Conservation (phyloP, 257 asterid genomes). For the Salvia splendens region DNA sequence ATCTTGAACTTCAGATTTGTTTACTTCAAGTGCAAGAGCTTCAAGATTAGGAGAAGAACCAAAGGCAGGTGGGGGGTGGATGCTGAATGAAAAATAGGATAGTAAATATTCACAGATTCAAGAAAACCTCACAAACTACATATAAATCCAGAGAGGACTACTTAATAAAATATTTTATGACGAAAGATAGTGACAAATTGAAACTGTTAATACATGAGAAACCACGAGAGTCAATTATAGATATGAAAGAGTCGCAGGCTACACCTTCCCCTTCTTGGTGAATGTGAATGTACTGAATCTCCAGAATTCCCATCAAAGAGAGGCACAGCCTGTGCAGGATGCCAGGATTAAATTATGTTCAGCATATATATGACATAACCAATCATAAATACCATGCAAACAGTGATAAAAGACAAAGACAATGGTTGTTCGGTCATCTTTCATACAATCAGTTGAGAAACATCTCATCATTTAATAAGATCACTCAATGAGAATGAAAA, state of each 20-base stretch:
- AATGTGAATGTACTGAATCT: constrained; percentile 52
- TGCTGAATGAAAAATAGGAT: constrained; percentile 47
- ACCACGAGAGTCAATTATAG: constrained; percentile 4
- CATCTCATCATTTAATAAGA: too few relatives aligned
- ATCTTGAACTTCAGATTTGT: constrained; percentile 61
- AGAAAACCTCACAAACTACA: constrained; percentile 5
- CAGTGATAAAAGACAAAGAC: background rate
- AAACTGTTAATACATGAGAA: constrained; percentile 22
- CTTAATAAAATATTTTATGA: background rate
- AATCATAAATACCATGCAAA: constrained; percentile 21
- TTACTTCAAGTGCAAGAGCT: constrained; percentile 80
- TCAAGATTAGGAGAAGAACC: constrained; percentile 99
- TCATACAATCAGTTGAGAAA: too few relatives aligned
- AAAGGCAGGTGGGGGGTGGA: constrained; percentile 98
- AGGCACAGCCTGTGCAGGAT: constrained; percentile 64
- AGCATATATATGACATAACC: constrained; percentile 34
- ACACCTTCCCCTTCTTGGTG: constrained; percentile 62
- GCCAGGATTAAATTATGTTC: constrained; percentile 25
- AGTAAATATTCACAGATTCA: constrained; percentile 32
- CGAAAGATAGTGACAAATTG: constrained; percentile 12
- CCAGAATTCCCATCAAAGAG: constrained; percentile 55
- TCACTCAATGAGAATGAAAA: too few relatives aligned
- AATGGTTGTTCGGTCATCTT: too few relatives aligned
- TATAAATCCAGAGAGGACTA: constrained; percentile 16
- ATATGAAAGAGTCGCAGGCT: constrained; percentile 6